These are phyloP conservation scores for Rhodotorula sphaerocarpa DNA, from an alignment of 768 basidiomycete species.

Conservation along the genomic window DNA sequence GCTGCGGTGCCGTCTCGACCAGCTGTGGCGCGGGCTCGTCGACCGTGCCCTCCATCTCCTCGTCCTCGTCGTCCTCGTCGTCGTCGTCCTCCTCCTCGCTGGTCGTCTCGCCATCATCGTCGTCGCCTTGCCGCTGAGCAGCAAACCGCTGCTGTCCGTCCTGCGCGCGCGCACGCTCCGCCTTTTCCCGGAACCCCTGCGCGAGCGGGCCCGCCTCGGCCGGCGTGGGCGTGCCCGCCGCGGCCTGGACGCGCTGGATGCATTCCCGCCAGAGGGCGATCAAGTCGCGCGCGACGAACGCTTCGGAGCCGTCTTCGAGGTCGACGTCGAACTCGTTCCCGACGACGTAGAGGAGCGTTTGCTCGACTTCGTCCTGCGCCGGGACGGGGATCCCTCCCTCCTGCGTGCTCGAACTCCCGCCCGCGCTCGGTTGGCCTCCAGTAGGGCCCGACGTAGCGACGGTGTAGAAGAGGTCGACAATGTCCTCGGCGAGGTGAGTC, in stretches of 20 bases:
- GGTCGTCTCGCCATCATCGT: constrained; percentile 47
- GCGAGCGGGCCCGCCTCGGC: constrained; percentile 50
- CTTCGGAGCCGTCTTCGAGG: constrained; percentile 77
- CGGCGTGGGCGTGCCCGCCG: constrained; percentile 42
- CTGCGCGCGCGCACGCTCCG: constrained; percentile 55
- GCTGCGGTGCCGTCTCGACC: constrained; percentile 32
- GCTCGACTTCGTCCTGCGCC: constrained; percentile 71
- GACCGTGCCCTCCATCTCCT: constrained; percentile 41
- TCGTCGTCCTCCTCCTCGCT: constrained; percentile 6
- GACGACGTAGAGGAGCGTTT: constrained; percentile 72
- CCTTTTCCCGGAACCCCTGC: constrained; percentile 56
- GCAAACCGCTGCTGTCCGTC: constrained; percentile 43
- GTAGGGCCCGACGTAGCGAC: constrained; percentile 37
- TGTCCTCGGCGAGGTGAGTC: constrained; percentile 39
- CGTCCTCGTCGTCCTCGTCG: constrained; percentile 35
- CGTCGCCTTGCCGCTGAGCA: constrained; percentile 35
- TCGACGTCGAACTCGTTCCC: constrained; percentile 75
- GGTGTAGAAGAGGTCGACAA: constrained; percentile 65
- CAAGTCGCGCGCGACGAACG: constrained; percentile 63
- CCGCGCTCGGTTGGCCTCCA: constrained; percentile 9
- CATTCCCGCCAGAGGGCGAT: constrained; percentile 55
- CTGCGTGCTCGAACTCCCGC: constrained; percentile 1
- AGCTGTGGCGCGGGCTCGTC: constrained; percentile 46
- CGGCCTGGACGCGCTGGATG: constrained; percentile 39
- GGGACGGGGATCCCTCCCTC: constrained; percentile 42